phyloP scores from a whole-genome alignment of 1,284 basidiomycete genomes.

The Sporisorium graminicola region DNA sequence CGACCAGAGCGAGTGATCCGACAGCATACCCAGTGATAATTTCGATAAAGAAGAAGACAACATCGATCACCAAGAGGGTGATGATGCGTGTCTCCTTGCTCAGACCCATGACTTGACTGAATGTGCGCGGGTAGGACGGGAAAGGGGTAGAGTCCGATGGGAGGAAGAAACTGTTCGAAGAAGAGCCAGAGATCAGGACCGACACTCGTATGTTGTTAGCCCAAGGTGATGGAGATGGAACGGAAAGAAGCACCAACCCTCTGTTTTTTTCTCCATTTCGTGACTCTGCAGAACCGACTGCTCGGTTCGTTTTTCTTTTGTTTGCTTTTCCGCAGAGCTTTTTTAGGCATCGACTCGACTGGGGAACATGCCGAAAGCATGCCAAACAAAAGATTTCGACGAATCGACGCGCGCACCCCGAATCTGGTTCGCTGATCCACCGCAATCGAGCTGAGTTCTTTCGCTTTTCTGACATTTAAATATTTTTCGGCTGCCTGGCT shows the following conservation, averaged over 20 bases:
- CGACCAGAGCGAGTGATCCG: constrained; percentile 92
- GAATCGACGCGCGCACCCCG: background rate
- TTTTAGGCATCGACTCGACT: background rate
- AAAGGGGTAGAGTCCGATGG: too few species aligned
- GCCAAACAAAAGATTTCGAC: background rate
- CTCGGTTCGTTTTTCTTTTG: background rate
- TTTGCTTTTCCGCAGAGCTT: background rate
- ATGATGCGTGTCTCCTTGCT: constrained; percentile 71
- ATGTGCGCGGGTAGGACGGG: background rate
- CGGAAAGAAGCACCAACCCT: background rate
- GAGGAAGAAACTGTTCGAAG: background rate
- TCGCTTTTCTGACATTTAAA: background rate
- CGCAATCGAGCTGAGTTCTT: background rate
- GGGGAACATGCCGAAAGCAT: background rate
- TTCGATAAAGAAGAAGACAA: constrained; percentile 92
- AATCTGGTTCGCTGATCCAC: background rate
- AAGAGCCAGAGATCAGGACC: background rate
- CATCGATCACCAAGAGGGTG: constrained; percentile 84
- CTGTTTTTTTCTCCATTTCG: background rate
- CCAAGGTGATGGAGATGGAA: background rate
- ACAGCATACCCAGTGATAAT: constrained; percentile 88
- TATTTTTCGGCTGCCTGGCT: background rate
- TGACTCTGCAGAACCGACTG: background rate
- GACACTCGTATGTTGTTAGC: background rate
- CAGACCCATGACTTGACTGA: constrained; percentile 20